Conservation (phyloP, 495 filamentous ascomycete genomes). For the Talaromyces liani region DNA sequence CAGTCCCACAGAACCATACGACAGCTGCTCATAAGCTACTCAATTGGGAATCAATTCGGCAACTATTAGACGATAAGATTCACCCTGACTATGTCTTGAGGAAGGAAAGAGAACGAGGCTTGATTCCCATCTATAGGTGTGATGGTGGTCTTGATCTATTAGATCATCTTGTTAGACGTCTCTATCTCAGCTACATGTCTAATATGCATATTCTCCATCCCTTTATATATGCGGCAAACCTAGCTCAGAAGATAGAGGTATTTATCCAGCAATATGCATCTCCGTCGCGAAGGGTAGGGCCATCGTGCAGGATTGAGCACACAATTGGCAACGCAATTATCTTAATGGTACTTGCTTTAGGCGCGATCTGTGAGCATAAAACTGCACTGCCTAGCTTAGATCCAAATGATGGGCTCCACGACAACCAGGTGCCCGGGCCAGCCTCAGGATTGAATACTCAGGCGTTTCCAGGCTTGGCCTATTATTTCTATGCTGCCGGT, state of each 20-base stretch:
- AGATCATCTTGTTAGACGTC: conserved; percentile 54
- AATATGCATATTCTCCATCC: conserved; percentile 88
- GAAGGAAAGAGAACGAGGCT: conserved; percentile 73
- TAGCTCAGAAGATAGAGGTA: conserved; percentile 39
- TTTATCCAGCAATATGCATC: conserved; percentile 42
- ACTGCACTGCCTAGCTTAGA: conserved; percentile 53
- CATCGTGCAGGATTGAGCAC: conserved; percentile 19
- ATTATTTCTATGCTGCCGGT: conserved; percentile 77
- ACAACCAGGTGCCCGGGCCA: neutral
- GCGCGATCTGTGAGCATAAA: conserved; percentile 67
- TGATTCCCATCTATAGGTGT: conserved; percentile 68
- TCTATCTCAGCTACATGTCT: conserved; percentile 65
- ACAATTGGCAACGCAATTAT: conserved; percentile 64
- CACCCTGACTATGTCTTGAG: conserved; percentile 62
- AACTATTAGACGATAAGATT: conserved; percentile 42
- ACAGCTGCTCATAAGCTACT: conserved; percentile 73
- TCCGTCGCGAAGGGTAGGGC: conserved; percentile 8
- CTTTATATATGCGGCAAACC: conserved; percentile 55
- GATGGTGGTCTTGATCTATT: conserved; percentile 57
- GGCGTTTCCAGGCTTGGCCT: conserved; percentile 66
- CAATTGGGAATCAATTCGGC: conserved; percentile 58
- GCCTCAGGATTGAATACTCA: neutral
- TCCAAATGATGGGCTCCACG: neutral
- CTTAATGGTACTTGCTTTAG: conserved; percentile 75
- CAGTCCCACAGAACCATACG: conserved; percentile 71